Evolutionary conservation across 164 flowering plant species (phyloP), one percentile per base, ranked within the genome.

Genomic region (Macadamia integrifolia): DNA sequence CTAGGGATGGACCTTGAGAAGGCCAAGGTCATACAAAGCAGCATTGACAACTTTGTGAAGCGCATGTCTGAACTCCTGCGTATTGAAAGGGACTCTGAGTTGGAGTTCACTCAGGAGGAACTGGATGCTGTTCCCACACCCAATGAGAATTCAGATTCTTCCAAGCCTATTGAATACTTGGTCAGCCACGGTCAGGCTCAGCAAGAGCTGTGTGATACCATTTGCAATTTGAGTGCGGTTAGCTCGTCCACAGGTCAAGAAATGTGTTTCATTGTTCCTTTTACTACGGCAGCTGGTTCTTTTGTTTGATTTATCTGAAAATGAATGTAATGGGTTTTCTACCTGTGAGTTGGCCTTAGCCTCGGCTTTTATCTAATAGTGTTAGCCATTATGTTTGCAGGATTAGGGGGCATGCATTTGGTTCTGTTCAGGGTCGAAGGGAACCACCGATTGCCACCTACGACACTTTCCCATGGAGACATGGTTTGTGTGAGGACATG

Each of bases 121-220:
- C 71, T 93, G 77, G 72, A 93, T 76, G 95, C 92, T 35, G 84
- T 88, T 48, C 96, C 98, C 64, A 79, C 69, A 4, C 95, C 92
- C 10, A 83, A 80, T 60, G 85, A 81, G 65, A 75, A 35, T 59
- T 77, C 85, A 42, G 84, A 86, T 66, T 62, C 85, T 0, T 75
- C 86, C 6, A 93, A 81, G 69, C 97, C 92, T 11, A 86, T 83
- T 64, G 98, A 93, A 64, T 93, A 84, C 78, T 77, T 93, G 75
- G 97, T 93, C 65, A 90, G 85, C 75, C 98, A 91, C 79, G 89
- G 93, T 23, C 95, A 89, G 77, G 84, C 89, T 69, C 92, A 89
- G 75, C 97, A 93, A 74, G 98, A 93, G 71, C 85, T 88, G 35
- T 93, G 98, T 66, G 98, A 93, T 76, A 93, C 98, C 55, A 86